Base-by-base conservation (phyloP, 257 asterid genomes). In the Thymus mandschuricus region DNA sequence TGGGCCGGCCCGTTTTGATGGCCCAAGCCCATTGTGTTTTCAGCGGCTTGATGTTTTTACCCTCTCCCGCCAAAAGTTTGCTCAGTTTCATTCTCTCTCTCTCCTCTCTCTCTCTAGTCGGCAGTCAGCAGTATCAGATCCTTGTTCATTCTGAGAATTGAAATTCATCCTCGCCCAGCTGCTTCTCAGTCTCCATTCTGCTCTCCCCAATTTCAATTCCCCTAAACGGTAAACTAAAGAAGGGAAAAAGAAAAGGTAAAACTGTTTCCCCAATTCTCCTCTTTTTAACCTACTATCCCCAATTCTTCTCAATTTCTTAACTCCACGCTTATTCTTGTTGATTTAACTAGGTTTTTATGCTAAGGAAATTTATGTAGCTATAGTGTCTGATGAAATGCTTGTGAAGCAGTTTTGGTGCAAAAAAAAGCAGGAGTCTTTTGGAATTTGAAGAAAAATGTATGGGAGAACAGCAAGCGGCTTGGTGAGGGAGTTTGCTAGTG, bases 391-490 rank as follows among this genome's bases (percentile, higher is more conserved):
- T 73, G 72, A 84, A 84, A 80, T 84, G 89, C 61, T 55, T 66
- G 58, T 71, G 45, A 34, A 72, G 71, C 67, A 72, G 51, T 65
- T 68, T 78, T 72, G 79, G 80, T 30, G 78, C 54, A 49, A 57
- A 44, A 8, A 34, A 31, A 38, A 38, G 41, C 41, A 38, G 46
- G 65, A 21, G 9, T 50, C 66, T 2, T 65, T 68, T 64, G 72
- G 33, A 61, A 50, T 63, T 75, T 28, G 44, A 50, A 50, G 62
- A 52, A 71, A 76, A 48, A 90, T 93, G 97, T 88, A 88, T 27
- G 97, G 83, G 59, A 87, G 82, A 78, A 93, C 87, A 75, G 96
- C 86, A 60, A 79, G 86, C 13, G 96, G 87, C 58, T 78, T 93
- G 77, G 92, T 89, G 68, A 89, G 79, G 75, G 98, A 93, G 79